Base-by-base conservation (phyloP, 2,329 filamentous ascomycete species). In the Colletotrichum sp. region DNA sequence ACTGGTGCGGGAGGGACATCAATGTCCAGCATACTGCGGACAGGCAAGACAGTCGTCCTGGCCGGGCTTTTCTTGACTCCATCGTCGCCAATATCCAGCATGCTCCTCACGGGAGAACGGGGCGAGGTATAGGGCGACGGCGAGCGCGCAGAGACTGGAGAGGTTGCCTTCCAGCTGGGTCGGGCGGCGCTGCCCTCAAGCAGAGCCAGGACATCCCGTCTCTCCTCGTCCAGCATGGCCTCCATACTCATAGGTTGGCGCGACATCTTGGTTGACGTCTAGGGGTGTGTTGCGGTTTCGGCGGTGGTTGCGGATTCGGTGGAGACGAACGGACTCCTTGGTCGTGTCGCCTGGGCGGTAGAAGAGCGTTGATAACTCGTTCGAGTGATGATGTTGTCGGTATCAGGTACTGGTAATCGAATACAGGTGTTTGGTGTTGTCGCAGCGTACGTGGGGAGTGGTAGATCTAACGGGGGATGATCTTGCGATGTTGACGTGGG, bases 151-250 rank as follows among this genome's bases (percentile, higher is more conserved):
- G 79, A 83, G 77, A 81, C 77, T 73, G 85, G 81, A 44, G 83
- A 82, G 55, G 70, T 65, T 63, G 83, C 79, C 80, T 80, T 76
- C 81, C 78, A 71, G 69, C 80, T 80, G 77, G 79, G 80, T 55
- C 70, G 76, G 76, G 78, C 80, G 44, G 69, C 72, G 67, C 85
- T 87, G 60, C 89, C 89, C 83, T 94, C 92, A 57, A 95, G 87
- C 77, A 95, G 87, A 64, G 92, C 92, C 79, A 95, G 87, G 52
- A 96, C 92, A 85, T 95, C 94, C 78, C 89, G 89, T 77, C 94
- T 91, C 88, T 96, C 95, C 87, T 95, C 93, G 82, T 96, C 94
- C 78, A 96, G 88, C 79, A 93, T 91, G 65, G 93, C 91, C 85
- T 95, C 94, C 81, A 96, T 91, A 81, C 94, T 95, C 93, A 95